Evolutionary conservation across 257 asterid species (phyloP), one percentile per base, ranked within the genome.

Genomic region (Nicotiana otophora): DNA sequence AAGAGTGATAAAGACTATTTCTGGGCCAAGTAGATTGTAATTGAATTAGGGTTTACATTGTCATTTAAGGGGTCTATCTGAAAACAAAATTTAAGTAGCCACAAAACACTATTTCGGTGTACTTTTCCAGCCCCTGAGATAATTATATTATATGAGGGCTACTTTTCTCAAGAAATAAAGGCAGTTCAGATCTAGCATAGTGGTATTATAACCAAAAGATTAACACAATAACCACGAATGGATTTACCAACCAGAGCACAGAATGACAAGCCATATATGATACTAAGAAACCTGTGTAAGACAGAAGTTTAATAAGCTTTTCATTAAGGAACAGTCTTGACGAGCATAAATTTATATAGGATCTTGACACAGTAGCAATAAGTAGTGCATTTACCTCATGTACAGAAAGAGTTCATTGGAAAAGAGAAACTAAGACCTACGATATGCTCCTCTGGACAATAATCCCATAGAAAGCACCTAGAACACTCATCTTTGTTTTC

Each of bases 151-250:
- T 46, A 46, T 39, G 3, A 72, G 61, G 39, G 39, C 19, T 20
- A 46, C 78, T 42, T 72, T 51, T 72, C 61, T 72, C 42, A 28
- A 23, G 61, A 74, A 74, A 74, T 23, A 74, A 74, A 15, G 80
- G 42, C 39, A 48, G 39, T 26, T 74, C 62, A 74, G 42, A 74
- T 60, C 53, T 74, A 7, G 80, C 36, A 48, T 74, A 74, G 36
- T 74, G 34, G 26, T 14, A 14, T 46, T 74, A n/a, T 48, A 48
- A 48, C 14, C 62, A 74, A 74, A 74, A 26, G 42, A 48, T 23
- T 26, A 74, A 48, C 26, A 7, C 42, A 72, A 72, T 53, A 74
- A 74, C 60, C 79, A 72, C 4, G 12, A 46, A 72, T 23, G 19
- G 60, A 6, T 23, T 12, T 26, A 26, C 16, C 10, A 75, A 51